These are phyloP conservation scores for Hyphopichia buzzinii DNA, from an alignment of 1,139 yeast genomes.

Conservation along the genomic window DNA sequence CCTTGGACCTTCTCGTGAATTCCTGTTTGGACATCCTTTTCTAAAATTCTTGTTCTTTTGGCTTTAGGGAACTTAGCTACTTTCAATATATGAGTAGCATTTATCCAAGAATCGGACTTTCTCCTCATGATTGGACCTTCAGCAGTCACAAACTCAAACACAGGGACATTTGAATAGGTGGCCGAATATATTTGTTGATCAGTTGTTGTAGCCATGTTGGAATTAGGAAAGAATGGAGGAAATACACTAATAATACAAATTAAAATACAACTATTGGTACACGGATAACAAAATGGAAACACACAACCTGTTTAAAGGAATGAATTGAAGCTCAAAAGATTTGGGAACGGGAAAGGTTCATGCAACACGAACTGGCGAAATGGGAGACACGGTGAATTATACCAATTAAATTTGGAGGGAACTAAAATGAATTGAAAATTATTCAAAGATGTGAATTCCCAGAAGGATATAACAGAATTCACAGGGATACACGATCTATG, in stretches of 20 bases:
- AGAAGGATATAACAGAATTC: too few relatives aligned
- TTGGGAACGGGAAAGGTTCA: background rate
- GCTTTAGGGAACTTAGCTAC: conserved; percentile 88
- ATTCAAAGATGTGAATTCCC: too few relatives aligned
- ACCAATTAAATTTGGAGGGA: background rate
- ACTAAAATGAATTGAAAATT: too few relatives aligned
- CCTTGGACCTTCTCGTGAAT: conserved; percentile 92
- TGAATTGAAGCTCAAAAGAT: background rate
- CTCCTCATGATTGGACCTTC: conserved; percentile 86
- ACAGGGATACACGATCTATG: too few relatives aligned
- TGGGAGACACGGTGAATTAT: background rate
- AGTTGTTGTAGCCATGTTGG: conserved; percentile 14
- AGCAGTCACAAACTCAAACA: conserved; percentile 64
- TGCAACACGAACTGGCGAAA: background rate
- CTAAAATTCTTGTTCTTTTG: conserved; percentile 78
- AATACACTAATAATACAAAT: background rate
- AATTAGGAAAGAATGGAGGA: background rate
- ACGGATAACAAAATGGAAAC: background rate
- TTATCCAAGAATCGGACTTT: conserved; percentile 74
- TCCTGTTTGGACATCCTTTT: conserved; percentile 83
- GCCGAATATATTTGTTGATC: conserved; percentile 65
- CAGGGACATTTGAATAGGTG: conserved; percentile 78
- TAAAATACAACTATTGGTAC: background rate
- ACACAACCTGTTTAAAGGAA: background rate
- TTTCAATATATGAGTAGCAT: conserved; percentile 87